A percentile compares a stretch with the other conserved stretches of the same genome.
Evolutionary conservation across 306 rosid species (phyloP).

Genomic region (Cyclanthera cordifolia): DNA sequence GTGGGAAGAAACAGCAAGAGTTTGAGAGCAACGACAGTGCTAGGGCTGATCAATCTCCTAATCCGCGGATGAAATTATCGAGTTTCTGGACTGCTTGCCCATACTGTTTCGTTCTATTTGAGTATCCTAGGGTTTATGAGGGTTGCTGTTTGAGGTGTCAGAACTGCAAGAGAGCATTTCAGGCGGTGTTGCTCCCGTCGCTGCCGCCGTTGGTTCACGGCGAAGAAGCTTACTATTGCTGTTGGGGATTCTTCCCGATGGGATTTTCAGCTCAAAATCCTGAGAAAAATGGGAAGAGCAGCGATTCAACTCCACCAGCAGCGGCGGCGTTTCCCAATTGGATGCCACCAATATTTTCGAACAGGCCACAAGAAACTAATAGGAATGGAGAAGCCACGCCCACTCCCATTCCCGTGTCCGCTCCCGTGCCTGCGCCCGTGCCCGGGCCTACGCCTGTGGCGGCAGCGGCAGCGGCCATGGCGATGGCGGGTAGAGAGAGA

Average conservation of each 20-base stretch:
- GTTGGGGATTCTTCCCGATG: slow-evolving; percentile 78
- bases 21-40: not conserved
- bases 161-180: slow-evolving; percentile 60
- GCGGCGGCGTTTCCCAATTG: slow-evolving; percentile 37
- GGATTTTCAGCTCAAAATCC: slow-evolving; percentile 32
- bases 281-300: slow-evolving; percentile 23
- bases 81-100: slow-evolving; percentile 97
- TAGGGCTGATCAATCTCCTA: slow-evolving; percentile 9
- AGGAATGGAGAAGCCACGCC: slow-evolving; percentile 8
- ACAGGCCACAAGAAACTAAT: slow-evolving; percentile 12
- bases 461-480: too few species aligned
- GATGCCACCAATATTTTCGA: slow-evolving; percentile 37
- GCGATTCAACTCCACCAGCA: not conserved
- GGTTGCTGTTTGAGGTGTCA: slow-evolving; percentile 74
- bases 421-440: too few species aligned
- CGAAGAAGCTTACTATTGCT: slow-evolving; percentile 71
- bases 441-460: too few species aligned
- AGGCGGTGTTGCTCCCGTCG: slow-evolving; percentile 35
- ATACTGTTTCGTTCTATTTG: slow-evolving; percentile 60
- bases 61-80: slow-evolving; percentile 23
- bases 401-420: not conserved
- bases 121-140: slow-evolving; percentile 62
- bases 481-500: not conserved
- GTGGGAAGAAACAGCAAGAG: slow-evolving; percentile 11
- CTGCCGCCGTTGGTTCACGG: slow-evolving; percentile 61